Base-by-base conservation (phyloP, 768 basidiomycete species). In the Lactarius sp. region DNA sequence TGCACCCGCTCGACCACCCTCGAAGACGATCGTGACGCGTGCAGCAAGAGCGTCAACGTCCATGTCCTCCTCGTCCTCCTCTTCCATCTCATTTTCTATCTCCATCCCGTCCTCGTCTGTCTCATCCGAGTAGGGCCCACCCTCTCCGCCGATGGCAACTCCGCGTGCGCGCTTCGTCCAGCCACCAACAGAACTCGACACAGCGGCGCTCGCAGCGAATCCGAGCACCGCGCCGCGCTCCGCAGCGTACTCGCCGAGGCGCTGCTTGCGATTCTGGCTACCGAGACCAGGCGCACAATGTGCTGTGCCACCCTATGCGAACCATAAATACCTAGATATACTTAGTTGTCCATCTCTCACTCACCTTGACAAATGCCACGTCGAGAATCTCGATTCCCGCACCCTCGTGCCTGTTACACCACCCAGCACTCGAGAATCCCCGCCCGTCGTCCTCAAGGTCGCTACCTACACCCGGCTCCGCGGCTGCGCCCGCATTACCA, bases 401-500 rank as follows among this genome's bases (percentile, higher is more conserved):
- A 31, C 89, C 90, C 65, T 90, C 88, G 66, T 90, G 90, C 2
- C 85, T 84, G 66, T 81, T 83, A n/a, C 88, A 87, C 90, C 89
- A 90, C 0, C 83, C 83, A 9, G 83, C 85, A 72, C 86, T 88
- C n/a, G 80, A 75, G 68, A 88, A 73, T 10, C 79, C 77, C 53
- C 85, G 73, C 34, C 85, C 85, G 68, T 87, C 86, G 62, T 87
- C 83, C 42, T 80, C 80, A 8, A 72, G 75, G 59, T 70, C 71
- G 18, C 55, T 60, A 6, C 52, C 61, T 12, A 53, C 36, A 4
- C 62, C 69, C 12, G 36, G 36, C 37, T 60, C 66, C 22, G 44
- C 55, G 7, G 59, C 27, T 34, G 73, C 72, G 3, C 80, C 80
- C 64, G 73, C 70, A 52, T 77, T 77, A n/a, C 80, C 80, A 10